These are phyloP conservation scores for Ulota crispa DNA, from an alignment of 225 moss, liverwort and hornwort species.

Conservation along the genomic window DNA sequence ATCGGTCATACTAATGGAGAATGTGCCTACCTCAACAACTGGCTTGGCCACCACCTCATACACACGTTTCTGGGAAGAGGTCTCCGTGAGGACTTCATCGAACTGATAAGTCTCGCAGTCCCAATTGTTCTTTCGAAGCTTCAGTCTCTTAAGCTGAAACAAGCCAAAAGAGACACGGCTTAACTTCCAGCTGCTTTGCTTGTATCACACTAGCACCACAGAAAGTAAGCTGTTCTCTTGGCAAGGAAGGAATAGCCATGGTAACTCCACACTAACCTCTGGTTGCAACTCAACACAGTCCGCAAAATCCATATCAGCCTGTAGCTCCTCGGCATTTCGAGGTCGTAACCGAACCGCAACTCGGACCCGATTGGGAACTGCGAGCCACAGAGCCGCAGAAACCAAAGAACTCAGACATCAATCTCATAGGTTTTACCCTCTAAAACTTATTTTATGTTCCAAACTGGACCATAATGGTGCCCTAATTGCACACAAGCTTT, in stretches of 20 bases:
- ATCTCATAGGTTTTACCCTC: not conserved
- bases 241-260: not conserved
- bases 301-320: constrained; percentile 85
- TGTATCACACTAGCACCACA: not conserved
- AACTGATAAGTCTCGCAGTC: constrained; percentile 97
- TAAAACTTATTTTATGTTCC: not conserved
- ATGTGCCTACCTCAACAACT: constrained; percentile 70
- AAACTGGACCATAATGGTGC: not conserved
- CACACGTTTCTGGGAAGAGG: constrained; percentile 95
- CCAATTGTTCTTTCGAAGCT: constrained; percentile 94
- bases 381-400: not conserved
- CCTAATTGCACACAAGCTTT: not conserved
- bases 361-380: constrained; percentile 86
- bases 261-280: constrained; percentile 48
- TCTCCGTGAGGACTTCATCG: constrained; percentile 89
- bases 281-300: constrained; percentile 98
- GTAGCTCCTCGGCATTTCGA: constrained; percentile 77
- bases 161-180: not conserved
- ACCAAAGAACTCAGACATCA: not conserved
- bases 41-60: constrained; percentile 99
- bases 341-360: constrained; percentile 90
- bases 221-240: not conserved
- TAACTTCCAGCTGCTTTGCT: not conserved
- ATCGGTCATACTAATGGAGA: too few species aligned
- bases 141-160: constrained; percentile 85